Base-by-base conservation (phyloP, 179 eudicot genomes). In the Gypsophila paniculata region DNA sequence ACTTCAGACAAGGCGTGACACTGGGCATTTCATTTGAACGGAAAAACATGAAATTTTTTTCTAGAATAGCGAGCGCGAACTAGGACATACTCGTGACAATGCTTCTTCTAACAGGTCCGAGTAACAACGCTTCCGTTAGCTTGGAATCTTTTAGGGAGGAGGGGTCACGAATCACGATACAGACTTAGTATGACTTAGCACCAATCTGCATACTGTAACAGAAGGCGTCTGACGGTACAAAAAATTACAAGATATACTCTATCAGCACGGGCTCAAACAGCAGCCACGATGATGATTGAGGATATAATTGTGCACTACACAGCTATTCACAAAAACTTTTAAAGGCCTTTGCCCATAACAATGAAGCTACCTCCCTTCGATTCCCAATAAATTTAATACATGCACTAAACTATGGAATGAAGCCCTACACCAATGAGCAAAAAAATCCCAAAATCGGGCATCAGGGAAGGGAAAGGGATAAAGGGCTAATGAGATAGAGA, bases 291-390 rank as follows among this genome's bases (percentile, higher is more conserved):
- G 69, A 75, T 79, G 61, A 68, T 46, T 18, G 22, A 21, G 34
- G 55, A 44, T 52, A 71, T 46, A 71, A 61, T 76, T 71, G 46
- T 80, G 80, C 80, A 79, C 80, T 79, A 74, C 65, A 82, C 70
- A 70, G 78, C 72, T 85, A 74, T 86, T 81, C 86, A 86, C 96
- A 90, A 84, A 82, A 88, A 74, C 0, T 83, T 72, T 68, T 75
- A 51, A 70, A 80, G 79, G 86, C 85, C 80, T 86, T 82, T 72
- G 81, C 84, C 88, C 77, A 78, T 74, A 68, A 80, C 72, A 78
- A 84, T 83, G 82, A 82, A 34, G 73, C 80, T 54, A 63, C 72
- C 80, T 19, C 80, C 83, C 70, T 75, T 72, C 67, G 62, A 68
- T 76, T 72, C 82, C 78, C 73, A 53, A 82, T 70, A 75, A 67